phyloP scores from a whole-genome alignment of 2,329 filamentous ascomycete genomes.

The Cladosporium halotolerans region DNA sequence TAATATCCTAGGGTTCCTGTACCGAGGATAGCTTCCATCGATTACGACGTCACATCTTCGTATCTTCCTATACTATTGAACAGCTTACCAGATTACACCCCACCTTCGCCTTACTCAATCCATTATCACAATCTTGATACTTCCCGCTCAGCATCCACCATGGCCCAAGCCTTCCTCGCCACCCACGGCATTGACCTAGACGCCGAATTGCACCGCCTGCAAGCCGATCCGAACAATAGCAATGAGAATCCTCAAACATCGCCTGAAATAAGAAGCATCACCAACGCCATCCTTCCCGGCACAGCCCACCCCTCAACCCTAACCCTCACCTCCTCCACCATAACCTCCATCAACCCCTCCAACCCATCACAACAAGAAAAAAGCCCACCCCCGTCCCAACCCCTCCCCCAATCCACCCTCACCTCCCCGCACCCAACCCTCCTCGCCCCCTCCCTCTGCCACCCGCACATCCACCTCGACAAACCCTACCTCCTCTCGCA shows the following conservation, averaged over 20 bases:
- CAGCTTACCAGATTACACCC: too few species aligned
- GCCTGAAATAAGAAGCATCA: neutral
- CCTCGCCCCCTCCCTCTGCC: conserved; percentile 55
- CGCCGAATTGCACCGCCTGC: conserved; percentile 28
- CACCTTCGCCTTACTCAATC: too few species aligned
- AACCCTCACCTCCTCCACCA: conserved; percentile 21
- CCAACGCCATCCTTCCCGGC: conserved; percentile 15
- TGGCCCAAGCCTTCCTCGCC: conserved; percentile 27
- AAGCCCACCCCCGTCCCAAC: too few species aligned
- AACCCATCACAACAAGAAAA: neutral
- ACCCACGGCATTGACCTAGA: conserved; percentile 30
- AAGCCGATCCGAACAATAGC: conserved; percentile 8
- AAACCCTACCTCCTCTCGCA: conserved; percentile 57
- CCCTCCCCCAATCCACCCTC: neutral
- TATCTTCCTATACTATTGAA: too few species aligned
- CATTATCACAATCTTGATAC: too few species aligned
- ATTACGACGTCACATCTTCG: too few species aligned
- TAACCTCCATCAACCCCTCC: conserved; percentile 16
- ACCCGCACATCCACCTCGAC: conserved; percentile 69
- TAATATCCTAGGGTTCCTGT: too few species aligned
- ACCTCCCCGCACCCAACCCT: conserved; percentile 26
- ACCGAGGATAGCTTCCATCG: too few species aligned
- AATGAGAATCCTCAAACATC: neutral
- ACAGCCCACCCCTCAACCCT: conserved; percentile 5
- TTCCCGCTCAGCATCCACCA: conserved; percentile 9